These are phyloP conservation scores for Annona cherimola DNA, from an alignment of 164 flowering plant genomes.

Conservation along the genomic window DNA sequence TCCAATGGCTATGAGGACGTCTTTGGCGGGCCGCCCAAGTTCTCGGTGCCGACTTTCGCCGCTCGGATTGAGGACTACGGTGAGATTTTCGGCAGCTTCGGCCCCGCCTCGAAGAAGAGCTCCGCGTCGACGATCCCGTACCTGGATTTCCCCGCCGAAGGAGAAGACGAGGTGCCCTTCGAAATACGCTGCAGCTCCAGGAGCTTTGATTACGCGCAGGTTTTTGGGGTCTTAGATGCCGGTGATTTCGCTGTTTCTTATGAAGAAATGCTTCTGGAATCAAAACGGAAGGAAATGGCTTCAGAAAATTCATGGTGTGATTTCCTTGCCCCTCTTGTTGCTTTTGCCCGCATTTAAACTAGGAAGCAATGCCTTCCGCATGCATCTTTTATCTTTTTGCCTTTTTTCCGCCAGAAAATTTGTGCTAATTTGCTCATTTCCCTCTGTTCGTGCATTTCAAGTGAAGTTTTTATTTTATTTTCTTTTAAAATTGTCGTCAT, in stretches of 20 bases:
- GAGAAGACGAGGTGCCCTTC: constrained; percentile 16
- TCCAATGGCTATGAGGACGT: constrained; percentile 60
- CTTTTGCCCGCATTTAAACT: not conserved
- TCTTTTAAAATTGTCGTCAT: not conserved
- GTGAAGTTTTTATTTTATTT: not conserved
- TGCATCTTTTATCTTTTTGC: not conserved
- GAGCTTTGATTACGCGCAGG: constrained; percentile 42
- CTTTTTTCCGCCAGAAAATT: not conserved
- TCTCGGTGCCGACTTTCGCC: constrained; percentile 41
- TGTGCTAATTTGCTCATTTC: not conserved
- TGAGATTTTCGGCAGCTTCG: constrained; percentile 78
- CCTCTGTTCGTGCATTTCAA: not conserved
- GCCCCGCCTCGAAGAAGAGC: constrained; percentile 44
- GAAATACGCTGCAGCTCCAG: constrained; percentile 38
- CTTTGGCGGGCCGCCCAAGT: constrained; percentile 67
- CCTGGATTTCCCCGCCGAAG: constrained; percentile 52
- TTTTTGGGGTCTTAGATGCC: constrained; percentile 48
- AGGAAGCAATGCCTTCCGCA: not conserved
- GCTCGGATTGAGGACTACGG: constrained; percentile 75
- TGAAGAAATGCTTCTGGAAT: constrained; percentile 43
- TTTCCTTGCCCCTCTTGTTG: not conserved
- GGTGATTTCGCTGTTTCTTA: constrained; percentile 36
- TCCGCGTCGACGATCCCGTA: constrained; percentile 50
- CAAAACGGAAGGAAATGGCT: not conserved
- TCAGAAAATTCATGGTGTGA: constrained; percentile 3